A percentile compares a stretch with the other conserved stretches of the same genome.
phyloP scores from a whole-genome alignment of 306 rosid genomes.

The Sicyos baderoa region DNA sequence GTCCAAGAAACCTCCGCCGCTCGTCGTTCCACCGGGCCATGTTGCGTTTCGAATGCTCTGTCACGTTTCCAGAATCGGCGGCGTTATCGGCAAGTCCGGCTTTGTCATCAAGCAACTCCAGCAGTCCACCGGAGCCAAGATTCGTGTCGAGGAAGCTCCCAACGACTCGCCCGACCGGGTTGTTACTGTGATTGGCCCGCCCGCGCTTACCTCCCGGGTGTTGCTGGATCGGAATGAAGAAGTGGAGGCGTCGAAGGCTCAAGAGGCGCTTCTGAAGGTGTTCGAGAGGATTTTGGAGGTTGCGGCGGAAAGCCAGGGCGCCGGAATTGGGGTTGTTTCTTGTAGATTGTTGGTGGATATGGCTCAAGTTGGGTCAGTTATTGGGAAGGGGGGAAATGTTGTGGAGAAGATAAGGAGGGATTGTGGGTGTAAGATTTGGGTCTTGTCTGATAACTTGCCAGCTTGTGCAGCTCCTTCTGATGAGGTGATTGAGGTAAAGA shows the following conservation, averaged over 20 bases:
- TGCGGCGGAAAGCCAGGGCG: conserved; percentile 67
- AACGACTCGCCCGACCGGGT: conserved; percentile 69
- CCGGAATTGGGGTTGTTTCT: conserved; percentile 50
- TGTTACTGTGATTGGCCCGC: conserved; percentile 41
- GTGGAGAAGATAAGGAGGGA: conserved; percentile 88
- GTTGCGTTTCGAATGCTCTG: conserved; percentile 77
- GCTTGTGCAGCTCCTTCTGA: conserved; percentile 50
- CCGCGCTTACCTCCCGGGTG: conserved; percentile 26
- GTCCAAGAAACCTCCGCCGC: conserved; percentile 40
- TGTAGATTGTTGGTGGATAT: conserved; percentile 61
- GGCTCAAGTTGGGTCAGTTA: conserved; percentile 65
- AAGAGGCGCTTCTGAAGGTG: conserved; percentile 74
- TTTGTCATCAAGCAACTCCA: conserved; percentile 62
- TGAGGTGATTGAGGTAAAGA: conserved; percentile 76
- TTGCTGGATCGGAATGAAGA: conserved; percentile 21
- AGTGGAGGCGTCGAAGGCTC: conserved; percentile 63
- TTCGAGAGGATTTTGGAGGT: conserved; percentile 85
- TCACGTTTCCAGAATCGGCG: conserved; percentile 80
- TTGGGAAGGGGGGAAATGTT: conserved; percentile 87
- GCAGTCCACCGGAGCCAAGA: conserved; percentile 70
- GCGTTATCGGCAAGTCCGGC: conserved; percentile 92
- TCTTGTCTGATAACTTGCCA: conserved; percentile 54
- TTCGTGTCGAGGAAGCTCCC: conserved; percentile 68
- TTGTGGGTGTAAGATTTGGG: conserved; percentile 63
- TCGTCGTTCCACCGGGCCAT: conserved; percentile 54